Percentiles rank a stretch among this genome's conserved stretches.
Conservation (phyloP, 2,329 filamentous ascomycete species). For the Fusarium ramigenum region DNA sequence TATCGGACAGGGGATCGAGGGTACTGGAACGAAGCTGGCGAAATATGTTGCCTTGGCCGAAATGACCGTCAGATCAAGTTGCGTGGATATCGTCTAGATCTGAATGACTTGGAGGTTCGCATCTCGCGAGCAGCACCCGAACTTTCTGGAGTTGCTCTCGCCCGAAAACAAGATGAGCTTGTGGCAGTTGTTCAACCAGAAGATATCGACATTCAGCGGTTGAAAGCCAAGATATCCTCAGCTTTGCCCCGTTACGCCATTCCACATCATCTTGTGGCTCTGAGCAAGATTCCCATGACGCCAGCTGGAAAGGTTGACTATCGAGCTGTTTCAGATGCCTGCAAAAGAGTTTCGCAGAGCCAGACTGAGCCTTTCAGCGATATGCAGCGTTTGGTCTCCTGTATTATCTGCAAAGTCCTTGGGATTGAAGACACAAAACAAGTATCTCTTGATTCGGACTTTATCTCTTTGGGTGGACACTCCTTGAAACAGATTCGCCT, state of each 20-base stretch:
- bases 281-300: not conserved
- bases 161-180: not conserved
- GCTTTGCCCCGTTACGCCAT: not conserved
- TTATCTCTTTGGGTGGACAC: not conserved
- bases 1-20: not conserved
- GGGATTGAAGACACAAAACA: not conserved
- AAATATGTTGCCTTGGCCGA: not conserved
- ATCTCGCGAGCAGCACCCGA: not conserved
- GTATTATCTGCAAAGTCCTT: not conserved
- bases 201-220: not conserved
- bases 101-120: not conserved
- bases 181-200: not conserved
- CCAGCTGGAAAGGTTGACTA: not conserved
- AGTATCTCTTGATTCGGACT: not conserved
- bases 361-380: not conserved
- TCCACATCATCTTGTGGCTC: not conserved
- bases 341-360: not conserved
- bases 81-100: not conserved
- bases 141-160: not conserved
- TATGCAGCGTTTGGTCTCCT: not conserved
- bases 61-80: not conserved
- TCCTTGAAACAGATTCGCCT: not conserved
- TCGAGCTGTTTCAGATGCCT: not conserved
- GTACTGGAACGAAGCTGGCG: not conserved
- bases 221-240: not conserved